Conservation (phyloP, 306 rosid species). For the Inga laurina region DNA sequence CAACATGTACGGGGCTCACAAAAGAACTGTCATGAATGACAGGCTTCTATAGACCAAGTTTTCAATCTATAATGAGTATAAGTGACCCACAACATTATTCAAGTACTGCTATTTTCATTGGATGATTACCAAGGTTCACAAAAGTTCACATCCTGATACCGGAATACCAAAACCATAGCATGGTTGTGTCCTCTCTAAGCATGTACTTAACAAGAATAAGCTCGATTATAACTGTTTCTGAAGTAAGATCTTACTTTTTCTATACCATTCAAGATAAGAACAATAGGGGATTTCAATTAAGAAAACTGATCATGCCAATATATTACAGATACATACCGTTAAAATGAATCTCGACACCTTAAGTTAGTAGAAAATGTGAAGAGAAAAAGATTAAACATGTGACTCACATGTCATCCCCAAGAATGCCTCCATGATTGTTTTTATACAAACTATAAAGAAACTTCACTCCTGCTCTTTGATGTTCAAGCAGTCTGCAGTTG, state of each 20-base stretch:
- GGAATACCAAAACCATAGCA: not conserved
- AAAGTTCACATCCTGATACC: not conserved
- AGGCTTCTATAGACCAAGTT: not conserved
- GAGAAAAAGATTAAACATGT: constrained; percentile 24
- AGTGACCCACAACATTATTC: not conserved
- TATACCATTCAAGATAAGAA: constrained; percentile 15
- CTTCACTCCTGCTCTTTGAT: constrained; percentile 83
- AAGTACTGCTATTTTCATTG: not conserved
- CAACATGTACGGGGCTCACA: constrained; percentile 7
- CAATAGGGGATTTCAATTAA: not conserved
- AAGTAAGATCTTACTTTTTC: constrained; percentile 4
- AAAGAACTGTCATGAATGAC: not conserved
- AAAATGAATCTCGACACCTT: not conserved
- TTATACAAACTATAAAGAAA: constrained; percentile 75
- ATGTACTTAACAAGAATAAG: not conserved
- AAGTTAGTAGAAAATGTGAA: not conserved
- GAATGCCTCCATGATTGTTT: constrained; percentile 91
- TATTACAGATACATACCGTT: not conserved
- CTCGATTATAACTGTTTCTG: not conserved
- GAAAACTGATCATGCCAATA: constrained; percentile 6
- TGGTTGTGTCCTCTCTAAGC: not conserved
- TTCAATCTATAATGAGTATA: not conserved
- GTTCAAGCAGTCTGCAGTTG: constrained; percentile 89
- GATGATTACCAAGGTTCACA: constrained; percentile 18
- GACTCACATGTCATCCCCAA: constrained; percentile 97